phyloP scores from a whole-genome alignment of 495 filamentous ascomycete species.

The Baudoinia panamericana region DNA sequence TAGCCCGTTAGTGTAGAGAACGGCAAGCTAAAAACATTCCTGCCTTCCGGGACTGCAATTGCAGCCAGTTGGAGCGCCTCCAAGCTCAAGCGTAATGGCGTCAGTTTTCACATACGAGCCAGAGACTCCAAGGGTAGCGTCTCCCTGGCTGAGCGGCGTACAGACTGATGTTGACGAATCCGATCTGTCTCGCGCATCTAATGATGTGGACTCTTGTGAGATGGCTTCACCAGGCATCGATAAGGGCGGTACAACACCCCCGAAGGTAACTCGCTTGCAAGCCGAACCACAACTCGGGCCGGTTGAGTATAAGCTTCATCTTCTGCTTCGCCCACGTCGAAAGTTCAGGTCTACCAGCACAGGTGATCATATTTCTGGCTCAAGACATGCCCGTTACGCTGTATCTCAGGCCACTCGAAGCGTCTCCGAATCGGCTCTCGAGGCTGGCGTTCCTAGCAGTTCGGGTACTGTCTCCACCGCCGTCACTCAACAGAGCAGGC shows the following conservation, averaged over 20 bases:
- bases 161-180: neutral
- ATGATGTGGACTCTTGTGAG: too few species aligned
- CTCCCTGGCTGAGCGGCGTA: slow-evolving; percentile 64
- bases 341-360: slow-evolving; percentile 54
- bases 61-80: too few species aligned
- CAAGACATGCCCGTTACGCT: slow-evolving; percentile 39
- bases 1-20: too few species aligned
- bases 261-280: slow-evolving; percentile 48
- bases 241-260: neutral
- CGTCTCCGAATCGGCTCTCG: slow-evolving; percentile 12
- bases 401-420: neutral
- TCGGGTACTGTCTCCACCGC: slow-evolving; percentile 25
- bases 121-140: slow-evolving; percentile 72
- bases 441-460: slow-evolving; percentile 18
- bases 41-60: too few species aligned
- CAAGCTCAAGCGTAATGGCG: slow-evolving; percentile 71
- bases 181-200: too few species aligned
- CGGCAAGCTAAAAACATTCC: too few species aligned
- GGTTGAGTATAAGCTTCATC: slow-evolving; percentile 90
- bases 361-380: slow-evolving; percentile 44
- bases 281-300: slow-evolving; percentile 90
- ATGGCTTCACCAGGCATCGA: neutral
- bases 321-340: slow-evolving; percentile 69
- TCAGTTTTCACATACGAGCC: slow-evolving; percentile 93
- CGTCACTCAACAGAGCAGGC: slow-evolving; percentile 48